A percentile compares a stretch with the other conserved stretches of the same genome.
Conservation (phyloP, 164 flowering plant genomes). For the Hamamelis virginiana region DNA sequence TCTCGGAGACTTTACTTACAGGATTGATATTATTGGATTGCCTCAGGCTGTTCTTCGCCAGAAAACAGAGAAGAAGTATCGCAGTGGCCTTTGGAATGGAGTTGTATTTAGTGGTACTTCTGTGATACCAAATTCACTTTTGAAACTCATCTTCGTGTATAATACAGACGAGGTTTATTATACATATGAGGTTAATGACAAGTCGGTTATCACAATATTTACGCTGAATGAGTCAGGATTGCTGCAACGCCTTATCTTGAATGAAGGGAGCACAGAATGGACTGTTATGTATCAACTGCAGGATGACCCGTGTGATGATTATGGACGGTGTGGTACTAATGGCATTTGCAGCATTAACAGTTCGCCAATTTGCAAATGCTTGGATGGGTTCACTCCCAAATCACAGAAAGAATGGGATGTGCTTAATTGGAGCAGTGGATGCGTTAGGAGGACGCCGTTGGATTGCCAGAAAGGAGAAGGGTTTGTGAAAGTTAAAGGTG, state of each 20-base stretch:
- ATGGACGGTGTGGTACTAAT: not conserved
- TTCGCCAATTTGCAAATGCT: conserved; percentile 12
- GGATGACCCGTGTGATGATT: not conserved
- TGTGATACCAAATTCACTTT: not conserved
- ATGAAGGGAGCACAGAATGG: not conserved
- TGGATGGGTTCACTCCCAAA: conserved; percentile 22
- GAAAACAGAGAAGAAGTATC: not conserved
- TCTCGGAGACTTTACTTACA: not conserved
- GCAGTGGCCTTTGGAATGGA: not conserved
- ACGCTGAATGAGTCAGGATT: not conserved
- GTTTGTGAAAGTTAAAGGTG: conserved; percentile 6
- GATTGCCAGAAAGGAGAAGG: conserved; percentile 16
- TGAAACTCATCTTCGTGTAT: not conserved
- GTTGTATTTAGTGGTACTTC: not conserved
- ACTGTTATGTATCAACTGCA: not conserved
- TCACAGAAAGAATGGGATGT: conserved; percentile 11
- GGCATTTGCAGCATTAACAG: not conserved
- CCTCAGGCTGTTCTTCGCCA: not conserved
- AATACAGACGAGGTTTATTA: not conserved
- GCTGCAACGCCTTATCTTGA: not conserved
- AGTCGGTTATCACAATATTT: not conserved
- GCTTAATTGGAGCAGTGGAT: conserved; percentile 19
- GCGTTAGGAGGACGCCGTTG: conserved; percentile 11
- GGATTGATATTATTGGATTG: not conserved
- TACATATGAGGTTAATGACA: not conserved